Evolutionary conservation across 805 yeast genomes (phyloP), one percentile per base, ranked within the genome.

Genomic region (Ogataea ganodermae): DNA sequence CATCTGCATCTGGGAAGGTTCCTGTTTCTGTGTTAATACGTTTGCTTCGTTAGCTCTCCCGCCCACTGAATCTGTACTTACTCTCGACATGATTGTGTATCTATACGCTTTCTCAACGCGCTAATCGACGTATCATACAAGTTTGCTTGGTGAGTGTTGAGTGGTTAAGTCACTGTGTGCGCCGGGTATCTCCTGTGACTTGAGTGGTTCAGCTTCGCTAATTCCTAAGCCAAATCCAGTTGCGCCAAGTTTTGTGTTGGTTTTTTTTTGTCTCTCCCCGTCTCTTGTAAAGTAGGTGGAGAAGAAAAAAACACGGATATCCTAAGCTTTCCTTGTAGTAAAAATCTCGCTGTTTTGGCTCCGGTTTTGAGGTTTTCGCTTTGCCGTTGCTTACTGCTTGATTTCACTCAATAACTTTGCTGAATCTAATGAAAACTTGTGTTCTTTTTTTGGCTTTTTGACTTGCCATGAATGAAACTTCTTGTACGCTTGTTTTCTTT

Each of bases 1-100:
- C 35, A 60, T 45, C 46, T 62, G 67, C 59, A 64, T 61, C 36
- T 54, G 60, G 16, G 64, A 57, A 23, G 43, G 45, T 50, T 62
- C 63, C 55, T 47, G 44, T 14, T 17, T 12, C 3, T 14, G 8
- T n/a, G 43, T 40, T 40, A 40, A 36, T 40, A 40, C 7, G 7
- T 12, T 23, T 12, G 4, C 17, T 10, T 30, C 7, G 13, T 14
- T 13, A n/a, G 33, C 16, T 30, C 16, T 30, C 33, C n/a, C 13
- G 12, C 12, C 9, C 33, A 22, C 6, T 6, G 8, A 22, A 13
- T 30, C 6, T 4, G 14, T n/a, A 30, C 44, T 35, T 43, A 47
- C 51, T 30, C 46, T 47, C 14, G 51, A 47, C 51, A 47, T 47
- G 30, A 14, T 47, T 33, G 13, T 33, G 30, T 35, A 14, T 30